Evolutionary conservation across 2,329 filamentous ascomycete species (phyloP), one percentile per base, ranked within the genome.

Genomic region (Akanthomyces lecanii): DNA sequence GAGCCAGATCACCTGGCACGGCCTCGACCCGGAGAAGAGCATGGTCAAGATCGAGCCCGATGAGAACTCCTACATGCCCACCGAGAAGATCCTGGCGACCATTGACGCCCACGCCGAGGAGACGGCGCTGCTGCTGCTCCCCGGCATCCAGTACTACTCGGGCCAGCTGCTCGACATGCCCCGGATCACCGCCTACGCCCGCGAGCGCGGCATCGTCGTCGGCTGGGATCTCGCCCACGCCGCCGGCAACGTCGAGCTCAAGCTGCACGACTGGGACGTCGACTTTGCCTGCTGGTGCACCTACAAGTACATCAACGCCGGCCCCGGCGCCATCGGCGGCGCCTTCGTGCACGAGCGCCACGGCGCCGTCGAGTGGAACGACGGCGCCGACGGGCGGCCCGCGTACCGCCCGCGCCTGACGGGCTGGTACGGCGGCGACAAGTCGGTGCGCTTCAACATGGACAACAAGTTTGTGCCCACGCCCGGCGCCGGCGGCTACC

Each of bases 231-330:
- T 95, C 30, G 92, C 92, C 0, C 92, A 96, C 73, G 91, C 91
- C 0, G 90, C 85, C 25, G 92, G 92, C 38, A 97, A 97, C 71
- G 90, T 96, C 2, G 86, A 89, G 47, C 76, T 97, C 21, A 77
- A 81, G 63, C 81, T 97, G 23, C 92, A 96, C 74, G 90, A 94
- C 69, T 97, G 92, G 92, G 83, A 90, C 67, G 91, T 96, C 40
- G 92, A 97, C 74, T 96, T 96, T 70, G 92, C 93, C 18, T 90
- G 85, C 61, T 97, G 92, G 92, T 97, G 92, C 76, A 93, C 89
- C 21, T 97, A 97, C 82, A 97, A 97, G 78, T 97, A 97, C 77
- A 84, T 96, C 73, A 96, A 96, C 72, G 87, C 88, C 30, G 92
- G 92, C 0, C 91, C 92, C 0, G 92, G 92, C 4, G 83, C 87